A percentile compares a stretch with the other conserved stretches of the same genome.
Conservation (phyloP, 306 rosid genomes). For the Pachyrhizus erosus region DNA sequence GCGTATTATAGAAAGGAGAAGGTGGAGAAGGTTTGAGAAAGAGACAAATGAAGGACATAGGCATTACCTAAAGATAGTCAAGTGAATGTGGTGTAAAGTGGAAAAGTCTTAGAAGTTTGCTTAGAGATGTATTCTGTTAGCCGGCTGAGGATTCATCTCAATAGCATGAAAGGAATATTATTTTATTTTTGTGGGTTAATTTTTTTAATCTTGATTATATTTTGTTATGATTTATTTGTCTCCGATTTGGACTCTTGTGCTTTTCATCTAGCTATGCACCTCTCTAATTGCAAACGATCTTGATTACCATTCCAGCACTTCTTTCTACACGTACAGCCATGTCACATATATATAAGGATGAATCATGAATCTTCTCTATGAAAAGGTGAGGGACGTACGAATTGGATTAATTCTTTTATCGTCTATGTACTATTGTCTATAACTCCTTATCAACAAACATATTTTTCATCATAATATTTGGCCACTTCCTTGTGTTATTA, state of each 20-base stretch:
- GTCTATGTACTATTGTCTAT: background rate
- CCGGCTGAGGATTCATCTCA: constrained; percentile 65
- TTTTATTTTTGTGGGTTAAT: background rate
- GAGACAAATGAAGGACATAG: constrained; percentile 65
- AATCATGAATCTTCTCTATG: constrained; percentile 2
- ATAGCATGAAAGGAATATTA: background rate
- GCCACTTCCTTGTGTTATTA: constrained; percentile 1
- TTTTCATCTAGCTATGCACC: constrained; percentile 43
- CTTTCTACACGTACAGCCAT: background rate
- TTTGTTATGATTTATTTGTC: constrained; percentile 45
- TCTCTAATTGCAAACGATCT: constrained; percentile 21
- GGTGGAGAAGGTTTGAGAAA: constrained; percentile 49
- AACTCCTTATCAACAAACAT: constrained; percentile 1
- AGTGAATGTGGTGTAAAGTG: constrained; percentile 56
- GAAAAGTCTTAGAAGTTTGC: constrained; percentile 65
- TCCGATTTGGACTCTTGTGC: constrained; percentile 48
- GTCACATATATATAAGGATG: background rate
- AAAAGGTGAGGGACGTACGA: background rate
- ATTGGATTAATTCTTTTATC: constrained; percentile 12
- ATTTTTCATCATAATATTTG: constrained; percentile 24
- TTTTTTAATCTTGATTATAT: constrained; percentile 9
- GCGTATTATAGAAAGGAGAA: constrained; percentile 50
- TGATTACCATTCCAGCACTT: background rate
- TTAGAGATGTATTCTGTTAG: constrained; percentile 53
- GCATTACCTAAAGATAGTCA: constrained; percentile 52